Evolutionary conservation across 805 yeast species (phyloP), one percentile per base, ranked within the genome.

Genomic region (Candida vartiovaarae): DNA sequence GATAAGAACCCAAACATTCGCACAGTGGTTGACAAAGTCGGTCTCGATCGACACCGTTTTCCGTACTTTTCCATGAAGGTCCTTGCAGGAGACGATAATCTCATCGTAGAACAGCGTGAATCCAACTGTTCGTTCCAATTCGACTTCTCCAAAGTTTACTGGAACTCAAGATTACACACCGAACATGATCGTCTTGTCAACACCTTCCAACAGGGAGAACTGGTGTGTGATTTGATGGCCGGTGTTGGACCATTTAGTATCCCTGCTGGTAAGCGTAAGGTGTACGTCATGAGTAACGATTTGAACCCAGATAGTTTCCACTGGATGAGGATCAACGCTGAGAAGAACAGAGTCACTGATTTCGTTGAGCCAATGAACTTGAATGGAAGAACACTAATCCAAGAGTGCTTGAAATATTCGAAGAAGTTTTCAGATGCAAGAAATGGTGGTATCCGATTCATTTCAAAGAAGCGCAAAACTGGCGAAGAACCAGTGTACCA

Each of bases 241-340:
- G 99, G 99, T 38, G 98, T 93, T 2, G 99, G 99, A 0, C 99
- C 99, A 4, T 93, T 95, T 68, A 91, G 95, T 2, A 78, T 93
- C 1, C 99, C 99, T 0, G 95, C 97, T 1, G 98, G 90, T 10
- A 88, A 84, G 62, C 86, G 83, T 48, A 75, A 75, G 11, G 84
- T 81, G 8, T 61, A 90, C 41, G 95, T 87, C 0, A 70, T 93
- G 53, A 96, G 97, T 8, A 93, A 90, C 60, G 99, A 93, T 62
- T 70, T 93, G 60, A 93, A 93, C 57, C 98, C 97, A 0, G 85
- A 83, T 47, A 82, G 95, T 46, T 85, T 67, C 63, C 76, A 78
- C 51, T 83, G 84, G 56, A 72, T 93, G 66, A 61, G 66, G 33
- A 72, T 73, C 29, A 93, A 93, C 54, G 76, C 86, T 40, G 55